Evolutionary conservation across 148 eudicot species (phyloP), one percentile per base, ranked within the genome.

Genomic region (Gaultheria prostrata): DNA sequence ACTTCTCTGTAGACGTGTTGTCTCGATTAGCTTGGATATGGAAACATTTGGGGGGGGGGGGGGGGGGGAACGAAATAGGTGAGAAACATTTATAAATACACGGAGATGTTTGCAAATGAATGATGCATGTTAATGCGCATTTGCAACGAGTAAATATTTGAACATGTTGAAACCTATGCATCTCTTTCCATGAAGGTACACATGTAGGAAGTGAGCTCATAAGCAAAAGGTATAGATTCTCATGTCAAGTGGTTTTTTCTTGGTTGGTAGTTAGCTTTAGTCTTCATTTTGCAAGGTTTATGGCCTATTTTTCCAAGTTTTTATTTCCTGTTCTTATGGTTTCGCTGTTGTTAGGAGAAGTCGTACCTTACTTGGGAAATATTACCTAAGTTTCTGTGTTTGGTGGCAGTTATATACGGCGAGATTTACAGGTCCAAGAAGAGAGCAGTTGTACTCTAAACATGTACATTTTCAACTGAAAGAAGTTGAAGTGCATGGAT

Each of bases 401-500:
- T 46, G 51, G 24, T 24, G 76, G 35, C 83, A 69, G 83, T 26
- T 67, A 48, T 17, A 46, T 26, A 26, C 21, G 5, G 63, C 26
- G 54, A 6, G 39, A n/a, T 4, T n/a, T 57, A 24, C n/a, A 14
- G 54, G 57, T 67, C 76, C 57, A 53, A 53, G 57, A 53, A 53
- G 11, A 81, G 76, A 67, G 54, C 53, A 46, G 61, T 54, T 24
- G 32, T 81, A 81, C 73, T 48, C 35, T 13, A 81, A 67, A 30
- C 43, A 48, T 48, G 76, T 49, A 69, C 83, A 81, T 67, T 67
- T 15, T 48, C 61, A 81, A 21, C 56, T 81, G 83, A 67, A 81
- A 81, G 83, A 81, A 80, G 74, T 80, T 20, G 70, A 80, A 69
- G 48, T 80, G 13, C 33, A 28, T 48, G 83, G 83, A 20, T 65